phyloP scores from a whole-genome alignment of 352 stramenopile species.

The Phytophthora capsici region DNA sequence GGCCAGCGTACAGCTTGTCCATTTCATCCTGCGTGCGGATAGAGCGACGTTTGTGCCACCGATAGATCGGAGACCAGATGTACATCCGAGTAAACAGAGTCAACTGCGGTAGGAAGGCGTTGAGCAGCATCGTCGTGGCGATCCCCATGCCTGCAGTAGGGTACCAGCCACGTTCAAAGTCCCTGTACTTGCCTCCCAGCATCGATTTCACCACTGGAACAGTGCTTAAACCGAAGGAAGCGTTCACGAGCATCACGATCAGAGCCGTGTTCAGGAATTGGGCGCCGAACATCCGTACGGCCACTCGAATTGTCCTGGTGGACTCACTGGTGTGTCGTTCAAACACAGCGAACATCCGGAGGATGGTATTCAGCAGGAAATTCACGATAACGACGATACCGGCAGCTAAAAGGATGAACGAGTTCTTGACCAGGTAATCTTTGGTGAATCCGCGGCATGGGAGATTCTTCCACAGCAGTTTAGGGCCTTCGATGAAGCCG shows the following conservation, averaged over 20 bases:
- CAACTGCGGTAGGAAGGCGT: conserved; percentile 54
- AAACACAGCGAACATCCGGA: conserved; percentile 51
- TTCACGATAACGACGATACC: conserved; percentile 58
- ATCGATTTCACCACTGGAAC: conserved; percentile 43
- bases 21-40: conserved; percentile 55
- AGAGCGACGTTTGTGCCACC: conserved; percentile 31
- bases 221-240: conserved; percentile 33
- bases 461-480: conserved; percentile 39
- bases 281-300: conserved; percentile 55
- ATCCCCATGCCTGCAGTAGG: conserved; percentile 60
- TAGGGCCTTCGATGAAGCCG: conserved; percentile 44
- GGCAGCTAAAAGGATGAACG: conserved; percentile 49
- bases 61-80: conserved; percentile 37
- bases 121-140: conserved; percentile 63
- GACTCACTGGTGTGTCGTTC: conserved; percentile 64
- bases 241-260: conserved; percentile 67
- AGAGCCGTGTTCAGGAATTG: conserved; percentile 70
- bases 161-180: conserved; percentile 68
- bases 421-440: conserved; percentile 55
- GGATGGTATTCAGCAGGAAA: conserved; percentile 47
- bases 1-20: conserved; percentile 55
- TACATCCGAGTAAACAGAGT: conserved; percentile 41
- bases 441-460: conserved; percentile 54
- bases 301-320: conserved; percentile 45
- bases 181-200: conserved; percentile 49